phyloP scores from a whole-genome alignment of 129 eudicot species.

The Saussurea involucrata region DNA sequence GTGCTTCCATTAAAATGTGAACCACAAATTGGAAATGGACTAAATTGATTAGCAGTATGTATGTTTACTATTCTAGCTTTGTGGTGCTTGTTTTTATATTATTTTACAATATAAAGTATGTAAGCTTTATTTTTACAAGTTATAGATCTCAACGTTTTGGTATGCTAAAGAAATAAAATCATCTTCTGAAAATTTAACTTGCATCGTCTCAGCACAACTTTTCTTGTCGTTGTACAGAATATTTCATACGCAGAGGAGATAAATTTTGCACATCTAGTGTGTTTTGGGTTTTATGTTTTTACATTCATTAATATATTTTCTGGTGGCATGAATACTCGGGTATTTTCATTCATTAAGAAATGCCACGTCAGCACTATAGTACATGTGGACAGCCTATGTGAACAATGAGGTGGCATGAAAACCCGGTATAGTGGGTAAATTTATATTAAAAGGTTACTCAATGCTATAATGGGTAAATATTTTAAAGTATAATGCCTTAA shows the following conservation, averaged over 20 bases:
- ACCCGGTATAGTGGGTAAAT: no score
- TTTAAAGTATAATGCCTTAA: no score
- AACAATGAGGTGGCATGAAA: no score
- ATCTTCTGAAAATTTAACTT: no score
- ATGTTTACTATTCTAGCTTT: background rate
- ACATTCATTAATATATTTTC: background rate
- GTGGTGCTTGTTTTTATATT: background rate
- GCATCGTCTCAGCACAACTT: background rate
- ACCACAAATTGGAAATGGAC: background rate
- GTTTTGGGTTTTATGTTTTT: background rate
- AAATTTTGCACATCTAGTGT: background rate
- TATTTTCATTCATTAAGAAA: no score
- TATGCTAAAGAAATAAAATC: background rate
- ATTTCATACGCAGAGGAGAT: no score
- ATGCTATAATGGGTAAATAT: no score
- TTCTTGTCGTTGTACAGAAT: no score
- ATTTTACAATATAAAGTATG: background rate
- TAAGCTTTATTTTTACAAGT: background rate
- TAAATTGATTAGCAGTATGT: background rate
- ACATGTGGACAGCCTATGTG: no score
- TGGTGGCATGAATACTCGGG: constrained; percentile 28
- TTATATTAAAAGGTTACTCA: no score
- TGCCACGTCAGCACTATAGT: no score
- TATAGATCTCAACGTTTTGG: background rate
- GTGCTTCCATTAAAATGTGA: background rate